These are phyloP conservation scores for Clausena lansium DNA, from an alignment of 345 rosid species.

Conservation along the genomic window DNA sequence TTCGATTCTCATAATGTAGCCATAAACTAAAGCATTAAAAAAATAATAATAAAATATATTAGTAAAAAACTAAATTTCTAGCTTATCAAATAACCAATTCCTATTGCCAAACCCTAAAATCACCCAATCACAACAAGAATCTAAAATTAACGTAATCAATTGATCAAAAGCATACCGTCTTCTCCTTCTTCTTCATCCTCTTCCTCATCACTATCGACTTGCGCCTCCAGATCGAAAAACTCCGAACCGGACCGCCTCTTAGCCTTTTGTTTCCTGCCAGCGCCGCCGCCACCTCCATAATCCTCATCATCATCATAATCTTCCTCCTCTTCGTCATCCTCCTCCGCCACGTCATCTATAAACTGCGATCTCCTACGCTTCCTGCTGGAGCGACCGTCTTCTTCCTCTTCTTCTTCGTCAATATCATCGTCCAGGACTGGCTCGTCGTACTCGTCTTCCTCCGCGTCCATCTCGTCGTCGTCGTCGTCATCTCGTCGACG, in stretches of 20 bases:
- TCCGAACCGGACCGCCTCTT: conserved; percentile 39
- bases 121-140: neutral
- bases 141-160: neutral
- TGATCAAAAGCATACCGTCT: conserved; percentile 47
- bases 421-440: conserved; percentile 43
- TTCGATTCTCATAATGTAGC: neutral
- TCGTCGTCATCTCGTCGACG: conserved; percentile 41
- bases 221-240: conserved; percentile 68
- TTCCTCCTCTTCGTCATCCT: conserved; percentile 67
- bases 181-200: conserved; percentile 89
- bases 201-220: conserved; percentile 80
- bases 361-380: conserved; percentile 82
- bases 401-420: conserved; percentile 50
- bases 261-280: conserved; percentile 32
- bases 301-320: conserved; percentile 66
- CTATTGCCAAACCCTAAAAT: neutral
- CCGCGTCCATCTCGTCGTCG: conserved; percentile 51
- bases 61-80: neutral
- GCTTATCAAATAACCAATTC: neutral
- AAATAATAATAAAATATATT: neutral
- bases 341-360: conserved; percentile 88
- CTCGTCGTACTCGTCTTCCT: conserved; percentile 48
- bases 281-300: conserved; percentile 39
- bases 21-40: neutral
- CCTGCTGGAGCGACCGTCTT: conserved; percentile 30